These are phyloP conservation scores for Plasmodium berghei DNA, from an alignment of 169 alveolate genomes.

Conservation along the genomic window DNA sequence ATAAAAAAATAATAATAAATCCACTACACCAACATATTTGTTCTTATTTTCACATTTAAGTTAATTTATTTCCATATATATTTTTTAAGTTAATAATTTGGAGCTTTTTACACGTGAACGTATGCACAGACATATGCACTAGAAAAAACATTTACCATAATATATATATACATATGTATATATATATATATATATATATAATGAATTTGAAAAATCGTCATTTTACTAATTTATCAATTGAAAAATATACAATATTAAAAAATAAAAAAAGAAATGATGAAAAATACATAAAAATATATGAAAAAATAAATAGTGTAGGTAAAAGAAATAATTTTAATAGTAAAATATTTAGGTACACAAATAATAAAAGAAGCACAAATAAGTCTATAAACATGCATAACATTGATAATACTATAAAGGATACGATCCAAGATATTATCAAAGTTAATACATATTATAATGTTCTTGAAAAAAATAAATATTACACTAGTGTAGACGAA, in stretches of 20 bases:
- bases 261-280: constrained; percentile 19
- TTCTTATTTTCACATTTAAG: not conserved
- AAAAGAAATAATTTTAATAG: constrained; percentile 4
- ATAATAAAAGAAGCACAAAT: not conserved
- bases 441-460: too few relatives aligned
- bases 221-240: constrained; percentile 51
- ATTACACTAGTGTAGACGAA: too few relatives aligned
- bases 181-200: constrained; percentile 13
- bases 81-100: not conserved
- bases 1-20: too few relatives aligned
- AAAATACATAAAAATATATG: not conserved
- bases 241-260: constrained; percentile 44
- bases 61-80: not conserved
- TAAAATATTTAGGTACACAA: constrained; percentile 9
- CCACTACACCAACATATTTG: not conserved
- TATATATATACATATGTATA: constrained; percentile 1
- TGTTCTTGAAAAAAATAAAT: too few relatives aligned
- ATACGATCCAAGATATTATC: too few relatives aligned
- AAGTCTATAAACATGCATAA: too few relatives aligned
- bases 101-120: not conserved
- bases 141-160: not conserved
- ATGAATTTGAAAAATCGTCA: constrained; percentile 24
- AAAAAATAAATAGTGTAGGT: constrained; percentile 11
- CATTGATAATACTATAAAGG: too few relatives aligned
- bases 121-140: constrained; percentile 5